Conservation (phyloP, 78 protist species). For the Trichosphaerium sp. region DNA sequence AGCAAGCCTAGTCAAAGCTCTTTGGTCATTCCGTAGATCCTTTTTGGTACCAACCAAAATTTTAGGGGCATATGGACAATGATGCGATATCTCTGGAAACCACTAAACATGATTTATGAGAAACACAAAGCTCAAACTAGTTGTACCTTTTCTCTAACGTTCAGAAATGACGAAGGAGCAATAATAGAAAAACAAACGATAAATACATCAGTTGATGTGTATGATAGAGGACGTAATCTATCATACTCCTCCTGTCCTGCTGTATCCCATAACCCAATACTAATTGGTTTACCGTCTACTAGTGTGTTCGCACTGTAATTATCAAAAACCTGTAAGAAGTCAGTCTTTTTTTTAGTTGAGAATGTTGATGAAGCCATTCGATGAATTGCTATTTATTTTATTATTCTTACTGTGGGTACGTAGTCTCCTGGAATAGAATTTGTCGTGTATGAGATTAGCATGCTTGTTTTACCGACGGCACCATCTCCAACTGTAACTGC, state of each 20-base stretch:
- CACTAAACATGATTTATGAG: too few species aligned
- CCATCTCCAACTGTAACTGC: too few species aligned
- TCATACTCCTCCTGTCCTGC: conserved; percentile 88
- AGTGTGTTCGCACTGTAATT: conserved; percentile 61
- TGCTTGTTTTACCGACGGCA: conserved; percentile 55
- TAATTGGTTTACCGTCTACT: conserved; percentile 47
- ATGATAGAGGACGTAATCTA: conserved; percentile 54
- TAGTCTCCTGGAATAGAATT: conserved; percentile 61
- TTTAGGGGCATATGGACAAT: conserved; percentile 60
- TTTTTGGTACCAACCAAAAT: conserved; percentile 81
- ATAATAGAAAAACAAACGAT: conserved; percentile 45
- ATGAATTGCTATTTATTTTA: too few species aligned
- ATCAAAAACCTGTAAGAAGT: conserved; percentile 44
- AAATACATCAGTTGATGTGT: conserved; percentile 48
- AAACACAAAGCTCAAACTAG: too few species aligned
- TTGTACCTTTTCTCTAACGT: conserved; percentile 27
- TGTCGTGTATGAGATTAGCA: conserved; percentile 57
- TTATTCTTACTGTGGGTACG: conserved; percentile 40
- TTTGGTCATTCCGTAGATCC: conserved; percentile 47
- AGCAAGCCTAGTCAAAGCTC: neutral
- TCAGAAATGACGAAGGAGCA: conserved; percentile 32
- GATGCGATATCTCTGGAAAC: conserved; percentile 60
- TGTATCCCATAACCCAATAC: conserved; percentile 71
- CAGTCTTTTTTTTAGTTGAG: too few species aligned
- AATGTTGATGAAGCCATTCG: too few species aligned